phyloP scores from a whole-genome alignment of 2,329 filamentous ascomycete genomes.

The Venturia carpophila region DNA sequence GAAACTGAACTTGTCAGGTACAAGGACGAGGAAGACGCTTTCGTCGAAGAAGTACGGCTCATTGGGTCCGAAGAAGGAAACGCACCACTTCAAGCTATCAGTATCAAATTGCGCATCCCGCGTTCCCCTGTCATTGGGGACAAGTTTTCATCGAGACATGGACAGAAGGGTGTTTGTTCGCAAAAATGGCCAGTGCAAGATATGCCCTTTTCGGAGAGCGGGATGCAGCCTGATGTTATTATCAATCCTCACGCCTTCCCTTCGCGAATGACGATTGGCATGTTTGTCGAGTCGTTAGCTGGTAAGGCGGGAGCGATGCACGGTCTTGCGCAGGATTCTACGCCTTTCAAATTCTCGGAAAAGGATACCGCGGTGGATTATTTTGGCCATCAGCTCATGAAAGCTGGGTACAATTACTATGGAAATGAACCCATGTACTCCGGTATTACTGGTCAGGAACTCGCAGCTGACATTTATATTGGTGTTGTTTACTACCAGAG shows the following conservation, averaged over 20 bases:
- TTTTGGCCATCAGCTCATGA: slow-evolving; percentile 91
- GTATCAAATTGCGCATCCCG: slow-evolving; percentile 86
- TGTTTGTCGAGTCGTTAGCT: slow-evolving; percentile 96
- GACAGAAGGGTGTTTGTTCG: slow-evolving; percentile 93
- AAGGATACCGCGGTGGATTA: slow-evolving; percentile 86
- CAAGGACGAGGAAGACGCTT: slow-evolving; percentile 83
- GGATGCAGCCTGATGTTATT: slow-evolving; percentile 94
- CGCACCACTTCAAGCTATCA: slow-evolving; percentile 79
- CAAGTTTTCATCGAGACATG: slow-evolving; percentile 98
- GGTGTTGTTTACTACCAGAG: slow-evolving; percentile 98
- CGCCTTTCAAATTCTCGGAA: slow-evolving; percentile 91
- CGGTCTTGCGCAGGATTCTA: slow-evolving; percentile 90
- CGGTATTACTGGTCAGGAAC: slow-evolving; percentile 89
- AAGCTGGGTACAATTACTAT: slow-evolving; percentile 95
- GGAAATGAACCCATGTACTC: slow-evolving; percentile 99
- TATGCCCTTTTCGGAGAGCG: slow-evolving; percentile 94
- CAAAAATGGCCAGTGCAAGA: slow-evolving; percentile 92
- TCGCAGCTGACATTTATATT: slow-evolving; percentile 91
- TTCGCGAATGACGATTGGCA: slow-evolving; percentile 98
- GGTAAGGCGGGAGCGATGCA: slow-evolving; percentile 92
- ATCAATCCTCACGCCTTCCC: slow-evolving; percentile 99
- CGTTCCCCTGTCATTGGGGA: slow-evolving; percentile 90
- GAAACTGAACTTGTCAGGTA: slow-evolving; percentile 86
- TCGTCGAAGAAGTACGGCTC: slow-evolving; percentile 85
- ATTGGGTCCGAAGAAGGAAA: slow-evolving; percentile 77